Evolutionary conservation across 2,329 filamentous ascomycete species (phyloP), one percentile per base, ranked within the genome.

Genomic region (Stromatinia cepivora): DNA sequence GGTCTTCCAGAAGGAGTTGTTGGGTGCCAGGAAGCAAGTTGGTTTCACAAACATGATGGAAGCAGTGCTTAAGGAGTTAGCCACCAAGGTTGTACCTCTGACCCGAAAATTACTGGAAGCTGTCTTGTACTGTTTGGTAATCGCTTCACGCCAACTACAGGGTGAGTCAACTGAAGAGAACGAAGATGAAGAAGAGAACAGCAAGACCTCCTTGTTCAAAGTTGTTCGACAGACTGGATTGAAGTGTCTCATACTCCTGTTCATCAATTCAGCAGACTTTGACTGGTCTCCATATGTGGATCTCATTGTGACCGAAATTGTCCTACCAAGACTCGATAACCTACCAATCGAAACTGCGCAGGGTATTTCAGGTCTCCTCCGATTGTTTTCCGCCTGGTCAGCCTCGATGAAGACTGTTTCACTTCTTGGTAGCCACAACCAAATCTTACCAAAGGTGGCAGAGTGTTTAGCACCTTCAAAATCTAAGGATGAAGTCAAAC

Each of bases 31-130:
- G 75, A 95, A 94, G 79, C 94, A 97, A 79, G 86, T 95, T 70
- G 95, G 96, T 82, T 88, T 97, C 77, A 82, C 97, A 65, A 97
- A 96, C 77, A 95, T 98, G 92, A 85, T 95, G 63, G 90, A 93
- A 70, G 89, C 94, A 15, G 88, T 98, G 78, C 88, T 98, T 70
- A 90, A 91, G 69, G 93, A 95, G 66, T 86, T 98, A 48, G 93
- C 94, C 66, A 88, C 86, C 7, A 90, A 89, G 67, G 87, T 96
- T 67, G 80, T 84, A 3, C 86, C 88, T 0, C 94, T 92, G 74
- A 85, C 90, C 62, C 82, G 86, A 22, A 86, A 85, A 17, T 84
- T 98, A 6, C 83, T 94, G 71, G 89, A 94, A 74, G 87, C 93
- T 0, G 85, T 96, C 0, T 81, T 98, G 1, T 94, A 93, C 77